A percentile compares a stretch with the other conserved stretches of the same genome.
Conservation (phyloP, 805 yeast genomes). For the Saturnispora dispora region DNA sequence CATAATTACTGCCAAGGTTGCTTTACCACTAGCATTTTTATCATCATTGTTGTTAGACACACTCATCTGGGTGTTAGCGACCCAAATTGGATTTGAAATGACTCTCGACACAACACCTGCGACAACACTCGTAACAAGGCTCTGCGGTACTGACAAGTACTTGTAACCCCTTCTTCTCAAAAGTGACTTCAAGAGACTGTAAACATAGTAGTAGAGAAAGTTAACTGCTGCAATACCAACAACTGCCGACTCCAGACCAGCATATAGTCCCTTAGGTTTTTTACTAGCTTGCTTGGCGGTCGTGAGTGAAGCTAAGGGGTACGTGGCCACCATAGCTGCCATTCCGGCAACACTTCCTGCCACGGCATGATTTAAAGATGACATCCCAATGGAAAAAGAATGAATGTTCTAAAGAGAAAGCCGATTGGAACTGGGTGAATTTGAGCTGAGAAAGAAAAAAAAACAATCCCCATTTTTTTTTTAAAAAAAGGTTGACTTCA, state of each 20-base stretch:
- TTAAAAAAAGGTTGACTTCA: not conserved
- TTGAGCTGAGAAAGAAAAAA: not conserved
- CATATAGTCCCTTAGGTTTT: constrained; percentile 62
- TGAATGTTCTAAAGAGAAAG: not conserved
- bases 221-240: constrained; percentile 82
- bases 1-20: constrained; percentile 47
- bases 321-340: constrained; percentile 75
- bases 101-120: constrained; percentile 83
- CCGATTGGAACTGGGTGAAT: not conserved
- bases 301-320: constrained; percentile 80
- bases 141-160: constrained; percentile 53
- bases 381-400: not conserved
- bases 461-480: not conserved
- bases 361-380: constrained; percentile 53
- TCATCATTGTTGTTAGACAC: constrained; percentile 30
- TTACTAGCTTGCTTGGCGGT: constrained; percentile 83
- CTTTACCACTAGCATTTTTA: constrained; percentile 6
- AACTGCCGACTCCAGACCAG: constrained; percentile 83
- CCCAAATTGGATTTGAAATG: constrained; percentile 88
- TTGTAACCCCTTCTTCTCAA: constrained; percentile 16
- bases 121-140: constrained; percentile 69
- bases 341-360: constrained; percentile 95
- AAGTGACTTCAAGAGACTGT: constrained; percentile 49
- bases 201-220: constrained; percentile 83
- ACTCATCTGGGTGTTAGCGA: constrained; percentile 84